Conservation (phyloP, 306 rosid species). For the Inga oerstediana region DNA sequence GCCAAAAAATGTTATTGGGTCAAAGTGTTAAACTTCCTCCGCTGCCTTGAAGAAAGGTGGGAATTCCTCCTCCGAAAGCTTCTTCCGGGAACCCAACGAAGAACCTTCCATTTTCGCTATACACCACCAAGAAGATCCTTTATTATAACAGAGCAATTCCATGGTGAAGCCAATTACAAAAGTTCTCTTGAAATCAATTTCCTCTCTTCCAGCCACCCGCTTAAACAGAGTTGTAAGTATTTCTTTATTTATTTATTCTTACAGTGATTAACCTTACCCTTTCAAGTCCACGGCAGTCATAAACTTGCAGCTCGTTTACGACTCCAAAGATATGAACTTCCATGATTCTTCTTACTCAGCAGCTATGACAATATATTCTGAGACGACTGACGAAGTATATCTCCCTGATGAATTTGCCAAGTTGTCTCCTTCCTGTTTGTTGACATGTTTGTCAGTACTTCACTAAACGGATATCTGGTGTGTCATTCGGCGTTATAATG, state of each 20-base stretch:
- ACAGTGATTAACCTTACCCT: not conserved
- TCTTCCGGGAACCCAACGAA: not conserved
- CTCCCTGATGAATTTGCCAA: not conserved
- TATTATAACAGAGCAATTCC: not conserved
- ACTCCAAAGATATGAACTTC: not conserved
- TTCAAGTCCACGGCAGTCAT: not conserved
- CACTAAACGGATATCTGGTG: not conserved
- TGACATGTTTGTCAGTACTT: not conserved
- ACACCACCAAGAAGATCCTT: not conserved
- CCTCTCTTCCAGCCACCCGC: not conserved
- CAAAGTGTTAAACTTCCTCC: too few species aligned
- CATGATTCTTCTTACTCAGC: not conserved
- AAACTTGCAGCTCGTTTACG: not conserved
- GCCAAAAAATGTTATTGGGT: too few species aligned
- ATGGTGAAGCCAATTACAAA: not conserved
- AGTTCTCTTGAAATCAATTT: not conserved
- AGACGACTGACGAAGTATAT: not conserved
- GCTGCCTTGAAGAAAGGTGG: too few species aligned
- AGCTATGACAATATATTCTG: not conserved
- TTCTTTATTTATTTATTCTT: not conserved
- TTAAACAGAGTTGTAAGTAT: not conserved
- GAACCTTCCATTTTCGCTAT: not conserved
- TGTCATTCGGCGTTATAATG: not conserved
- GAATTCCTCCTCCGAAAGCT: too few species aligned
- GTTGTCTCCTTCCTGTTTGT: not conserved